phyloP scores from a whole-genome alignment of 805 yeast species.

The Candida andamanensis region DNA sequence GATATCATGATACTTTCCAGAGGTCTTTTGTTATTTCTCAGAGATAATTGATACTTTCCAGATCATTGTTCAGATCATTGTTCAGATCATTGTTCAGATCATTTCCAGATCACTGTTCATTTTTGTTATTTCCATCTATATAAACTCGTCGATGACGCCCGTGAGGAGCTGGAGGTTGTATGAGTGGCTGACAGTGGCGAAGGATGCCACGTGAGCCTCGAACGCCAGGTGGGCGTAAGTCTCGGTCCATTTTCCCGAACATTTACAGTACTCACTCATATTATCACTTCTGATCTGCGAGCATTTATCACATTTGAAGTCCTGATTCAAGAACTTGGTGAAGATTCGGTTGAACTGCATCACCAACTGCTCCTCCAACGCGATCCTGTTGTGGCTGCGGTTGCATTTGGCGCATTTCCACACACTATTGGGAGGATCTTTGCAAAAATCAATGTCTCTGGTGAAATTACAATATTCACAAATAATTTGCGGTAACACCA shows the following conservation, averaged over 20 bases:
- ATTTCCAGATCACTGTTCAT: no score
- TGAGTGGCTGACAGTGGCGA: constrained; percentile 51
- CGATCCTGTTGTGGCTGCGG: constrained; percentile 56
- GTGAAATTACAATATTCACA: constrained; percentile 78
- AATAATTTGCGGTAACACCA: constrained; percentile 60
- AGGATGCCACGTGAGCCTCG: constrained; percentile 42
- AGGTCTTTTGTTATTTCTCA: no score
- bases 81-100: no score
- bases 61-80: no score
- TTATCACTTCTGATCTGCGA: constrained; percentile 59
- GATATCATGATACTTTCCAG: no score
- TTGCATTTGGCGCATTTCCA: constrained; percentile 69
- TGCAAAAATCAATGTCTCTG: constrained; percentile 78
- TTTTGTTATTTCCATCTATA: no score
- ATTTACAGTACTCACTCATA: constrained; percentile 69
- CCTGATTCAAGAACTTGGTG: constrained; percentile 70
- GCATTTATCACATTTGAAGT: constrained; percentile 76
- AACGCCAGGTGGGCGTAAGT: constrained; percentile 46
- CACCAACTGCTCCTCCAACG: constrained; percentile 75
- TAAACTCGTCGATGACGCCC: constrained; percentile 26
- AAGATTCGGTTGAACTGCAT: constrained; percentile 53
- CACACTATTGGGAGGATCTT: constrained; percentile 47
- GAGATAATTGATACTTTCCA: no score
- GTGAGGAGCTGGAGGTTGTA: constrained; percentile 57
- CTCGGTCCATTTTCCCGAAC: constrained; percentile 83